Conservation (phyloP, 2,329 filamentous ascomycete species). For the Hypoxylon sp. region DNA sequence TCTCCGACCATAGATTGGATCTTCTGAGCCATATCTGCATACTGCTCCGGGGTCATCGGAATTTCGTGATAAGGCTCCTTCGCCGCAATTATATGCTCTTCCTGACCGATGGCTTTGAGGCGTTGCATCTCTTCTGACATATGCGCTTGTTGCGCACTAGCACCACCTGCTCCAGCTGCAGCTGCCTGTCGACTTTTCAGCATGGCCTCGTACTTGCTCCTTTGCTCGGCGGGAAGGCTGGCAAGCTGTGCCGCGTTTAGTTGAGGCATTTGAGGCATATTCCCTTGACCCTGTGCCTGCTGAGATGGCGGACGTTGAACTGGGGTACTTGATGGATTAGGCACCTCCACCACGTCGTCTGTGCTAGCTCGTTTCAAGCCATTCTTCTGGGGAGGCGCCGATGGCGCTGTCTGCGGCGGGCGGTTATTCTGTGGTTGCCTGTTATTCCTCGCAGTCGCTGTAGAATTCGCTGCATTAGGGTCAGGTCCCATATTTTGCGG, state of each 20-base stretch:
- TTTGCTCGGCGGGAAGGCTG: conserved; percentile 62
- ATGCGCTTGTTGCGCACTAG: conserved; percentile 12
- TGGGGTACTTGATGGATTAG: conserved; percentile 44
- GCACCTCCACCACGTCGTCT: conserved; percentile 59
- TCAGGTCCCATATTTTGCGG: conserved; percentile 45
- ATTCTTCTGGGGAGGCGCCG: conserved; percentile 60
- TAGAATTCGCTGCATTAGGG: conserved; percentile 38
- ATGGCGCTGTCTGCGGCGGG: conserved; percentile 57
- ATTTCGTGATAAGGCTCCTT: conserved; percentile 63
- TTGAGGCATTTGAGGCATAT: conserved; percentile 48
- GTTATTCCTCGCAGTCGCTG: conserved; percentile 50
- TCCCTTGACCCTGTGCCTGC: conserved; percentile 46
- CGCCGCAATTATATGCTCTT: conserved; percentile 56
- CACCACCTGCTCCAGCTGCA: conserved; percentile 16
- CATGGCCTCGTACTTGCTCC: conserved; percentile 61
- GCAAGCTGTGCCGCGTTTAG: conserved; percentile 59
- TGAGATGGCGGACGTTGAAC: conserved; percentile 53
- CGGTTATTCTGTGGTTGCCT: conserved; percentile 56
- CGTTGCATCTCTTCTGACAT: conserved; percentile 59
- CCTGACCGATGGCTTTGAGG: conserved; percentile 53
- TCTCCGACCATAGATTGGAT: conserved; percentile 60
- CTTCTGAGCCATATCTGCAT: conserved; percentile 62
- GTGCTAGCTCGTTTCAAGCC: conserved; percentile 65
- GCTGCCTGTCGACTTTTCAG: conserved; percentile 50
- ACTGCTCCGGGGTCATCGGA: conserved; percentile 62